These are phyloP conservation scores for Salvia miltiorrhiza DNA, from an alignment of 257 asterid genomes.

Conservation along the genomic window DNA sequence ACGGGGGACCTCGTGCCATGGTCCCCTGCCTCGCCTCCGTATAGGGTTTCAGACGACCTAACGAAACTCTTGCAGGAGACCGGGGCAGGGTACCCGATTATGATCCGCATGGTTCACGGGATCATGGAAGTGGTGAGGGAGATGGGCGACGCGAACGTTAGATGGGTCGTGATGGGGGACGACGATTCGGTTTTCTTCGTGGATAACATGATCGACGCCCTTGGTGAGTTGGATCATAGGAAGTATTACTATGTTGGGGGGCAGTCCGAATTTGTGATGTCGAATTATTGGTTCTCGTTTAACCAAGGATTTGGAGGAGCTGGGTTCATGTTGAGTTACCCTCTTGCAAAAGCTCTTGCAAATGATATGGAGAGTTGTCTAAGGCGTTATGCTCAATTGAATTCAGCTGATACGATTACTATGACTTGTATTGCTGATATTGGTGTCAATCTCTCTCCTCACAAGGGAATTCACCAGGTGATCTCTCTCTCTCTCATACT, in stretches of 20 bases:
- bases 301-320: conserved; percentile 75
- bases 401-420: conserved; percentile 47
- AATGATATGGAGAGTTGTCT: conserved; percentile 45
- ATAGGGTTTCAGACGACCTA: conserved; percentile 42
- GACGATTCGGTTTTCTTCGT: conserved; percentile 66
- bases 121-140: conserved; percentile 55
- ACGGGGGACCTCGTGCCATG: conserved; percentile 43
- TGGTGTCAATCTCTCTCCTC: conserved; percentile 53
- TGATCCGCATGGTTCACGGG: conserved; percentile 59
- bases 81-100: conserved; percentile 23
- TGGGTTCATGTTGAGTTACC: conserved; percentile 58
- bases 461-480: conserved; percentile 62
- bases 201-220: conserved; percentile 57
- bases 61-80: conserved; percentile 26
- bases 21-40: conserved; percentile 49
- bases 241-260: conserved; percentile 60
- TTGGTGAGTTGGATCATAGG: conserved; percentile 40
- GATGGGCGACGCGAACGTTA: conserved; percentile 24
- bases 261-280: conserved; percentile 52
- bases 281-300: conserved; percentile 51
- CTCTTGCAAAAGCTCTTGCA: conserved; percentile 50
- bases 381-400: conserved; percentile 32
- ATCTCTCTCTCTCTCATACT: no score
- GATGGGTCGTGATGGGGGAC: conserved; percentile 82
- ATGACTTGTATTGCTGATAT: conserved; percentile 65